Base-by-base conservation (phyloP, 2,329 filamentous ascomycete genomes). In the Aspergillus chevalieri region DNA sequence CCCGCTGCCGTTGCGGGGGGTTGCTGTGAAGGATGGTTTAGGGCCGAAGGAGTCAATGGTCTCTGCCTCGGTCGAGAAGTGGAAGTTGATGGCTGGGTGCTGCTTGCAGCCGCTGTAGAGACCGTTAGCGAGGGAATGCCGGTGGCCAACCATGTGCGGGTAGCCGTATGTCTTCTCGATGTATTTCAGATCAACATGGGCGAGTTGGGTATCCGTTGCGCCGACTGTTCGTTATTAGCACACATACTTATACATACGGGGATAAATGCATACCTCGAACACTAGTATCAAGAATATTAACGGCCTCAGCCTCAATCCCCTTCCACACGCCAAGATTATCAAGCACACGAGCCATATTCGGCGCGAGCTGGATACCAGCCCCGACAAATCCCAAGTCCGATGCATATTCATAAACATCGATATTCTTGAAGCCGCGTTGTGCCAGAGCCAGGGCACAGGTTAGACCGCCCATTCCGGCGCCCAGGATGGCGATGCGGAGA, bases 281-380 rank as follows among this genome's bases (percentile, higher is more conserved):
- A 60, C 83, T 88, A 1, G 85, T 88, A 49, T 83, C 82, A 51
- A 77, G 77, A 52, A 89, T 78, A 50, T 84, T 77, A 0, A 87
- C 86, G 2, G 85, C 85, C 63, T 89, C 85, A 43, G 74, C 77
- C 53, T 80, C 80, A 52, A 92, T 87, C 17, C 77, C 74, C 14
- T 77, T 69, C 86, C 87, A 91, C 52, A 85, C 85, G 14, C 84
- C 87, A 26, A 90, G 72, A 15, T 77, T 74, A 62, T 88, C 83
- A 6, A 92, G 76, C 6, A 92, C 85, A 2, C 86, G 79, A 3
- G 84, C 83, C 78, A 91, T 86, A 57, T 92, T 93, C 0, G 87
- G 87, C 0, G 88, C 86, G 50, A 91, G 76, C 65, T 93, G 88
- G 54, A 92, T 91, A 5, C 88, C 88, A 1, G 88, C 88, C 19